Evolutionary conservation across 2,329 filamentous ascomycete genomes (phyloP).

Genomic region (Nakataea oryzae): DNA sequence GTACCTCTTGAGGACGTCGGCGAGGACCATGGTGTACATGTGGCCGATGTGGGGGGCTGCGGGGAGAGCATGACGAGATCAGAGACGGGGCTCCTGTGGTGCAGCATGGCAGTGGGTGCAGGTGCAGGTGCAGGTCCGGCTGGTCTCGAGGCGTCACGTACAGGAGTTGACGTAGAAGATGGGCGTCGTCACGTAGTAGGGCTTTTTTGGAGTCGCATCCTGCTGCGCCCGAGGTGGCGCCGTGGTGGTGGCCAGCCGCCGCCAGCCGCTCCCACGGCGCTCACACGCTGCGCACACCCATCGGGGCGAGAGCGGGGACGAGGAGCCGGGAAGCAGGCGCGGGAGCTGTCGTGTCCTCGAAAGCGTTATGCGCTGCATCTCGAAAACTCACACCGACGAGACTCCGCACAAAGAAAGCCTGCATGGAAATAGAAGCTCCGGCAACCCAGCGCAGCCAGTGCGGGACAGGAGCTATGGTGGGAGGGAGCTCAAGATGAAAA

Average conservation of each 20-base stretch:
- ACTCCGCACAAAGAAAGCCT: background rate
- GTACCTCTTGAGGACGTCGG: conserved; percentile 91
- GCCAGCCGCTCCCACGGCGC: background rate
- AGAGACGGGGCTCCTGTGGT: too few species aligned
- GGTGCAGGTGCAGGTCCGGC: background rate
- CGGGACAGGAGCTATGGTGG: background rate
- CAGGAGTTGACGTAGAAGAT: conserved; percentile 99
- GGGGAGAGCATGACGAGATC: background rate
- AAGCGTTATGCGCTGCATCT: background rate
- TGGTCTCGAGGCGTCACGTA: conserved; percentile 24
- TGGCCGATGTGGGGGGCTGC: conserved; percentile 89
- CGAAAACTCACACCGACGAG: too few species aligned
- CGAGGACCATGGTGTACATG: conserved; percentile 83
- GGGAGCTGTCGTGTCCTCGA: background rate
- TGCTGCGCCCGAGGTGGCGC: background rate
- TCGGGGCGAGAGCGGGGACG: background rate
- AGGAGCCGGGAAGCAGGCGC: background rate
- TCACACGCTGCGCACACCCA: conserved; percentile 2
- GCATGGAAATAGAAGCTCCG: background rate
- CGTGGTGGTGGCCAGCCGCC: conserved; percentile 2
- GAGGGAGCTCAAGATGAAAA: background rate
- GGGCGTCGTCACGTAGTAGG: conserved; percentile 90
- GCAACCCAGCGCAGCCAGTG: background rate
- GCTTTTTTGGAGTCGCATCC: conserved; percentile 41
- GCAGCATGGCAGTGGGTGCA: background rate